Percentiles rank a stretch among this genome's conserved stretches.
phyloP scores from a whole-genome alignment of 495 filamentous ascomycete genomes.

The Extremus antarcticus region DNA sequence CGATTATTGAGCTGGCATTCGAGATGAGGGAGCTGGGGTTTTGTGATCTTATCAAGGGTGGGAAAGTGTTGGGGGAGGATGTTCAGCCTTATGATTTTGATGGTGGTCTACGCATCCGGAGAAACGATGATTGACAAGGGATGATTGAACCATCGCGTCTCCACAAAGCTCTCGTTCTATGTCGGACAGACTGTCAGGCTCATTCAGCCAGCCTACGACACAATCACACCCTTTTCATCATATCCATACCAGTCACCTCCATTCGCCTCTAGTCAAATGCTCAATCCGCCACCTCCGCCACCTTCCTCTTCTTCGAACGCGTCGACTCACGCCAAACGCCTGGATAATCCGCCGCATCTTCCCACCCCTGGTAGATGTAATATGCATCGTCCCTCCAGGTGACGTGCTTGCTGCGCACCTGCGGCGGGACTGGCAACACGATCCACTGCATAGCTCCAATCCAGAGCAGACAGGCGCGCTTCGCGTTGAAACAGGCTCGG shows the following conservation, averaged over 20 bases:
- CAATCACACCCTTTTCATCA: too few species aligned
- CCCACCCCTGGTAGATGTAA: background rate
- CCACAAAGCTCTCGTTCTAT: background rate
- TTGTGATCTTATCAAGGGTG: constrained; percentile 10
- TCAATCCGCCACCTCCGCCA: background rate
- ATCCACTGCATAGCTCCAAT: background rate
- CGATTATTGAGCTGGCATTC: constrained; percentile 13
- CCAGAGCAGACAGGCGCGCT: constrained; percentile 3
- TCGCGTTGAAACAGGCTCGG: constrained; percentile 1
- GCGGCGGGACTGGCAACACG: constrained; percentile 3
- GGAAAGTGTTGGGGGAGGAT: constrained; percentile 6
- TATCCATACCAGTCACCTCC: background rate
- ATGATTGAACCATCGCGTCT: too few species aligned
- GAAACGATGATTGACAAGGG: background rate
- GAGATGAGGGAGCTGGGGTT: constrained; percentile 11
- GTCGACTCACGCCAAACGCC: background rate
- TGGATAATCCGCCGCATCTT: background rate
- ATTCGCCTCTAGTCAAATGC: background rate
- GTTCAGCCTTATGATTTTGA: constrained; percentile 6
- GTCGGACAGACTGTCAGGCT: too few species aligned
- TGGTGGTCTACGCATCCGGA: background rate
- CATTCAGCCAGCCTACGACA: too few species aligned
- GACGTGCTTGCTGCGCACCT: background rate
- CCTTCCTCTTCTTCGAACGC: background rate
- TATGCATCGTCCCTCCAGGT: background rate